phyloP scores from a whole-genome alignment of 371 early-diverging fungal genomes.

The Mortierella sp. region DNA sequence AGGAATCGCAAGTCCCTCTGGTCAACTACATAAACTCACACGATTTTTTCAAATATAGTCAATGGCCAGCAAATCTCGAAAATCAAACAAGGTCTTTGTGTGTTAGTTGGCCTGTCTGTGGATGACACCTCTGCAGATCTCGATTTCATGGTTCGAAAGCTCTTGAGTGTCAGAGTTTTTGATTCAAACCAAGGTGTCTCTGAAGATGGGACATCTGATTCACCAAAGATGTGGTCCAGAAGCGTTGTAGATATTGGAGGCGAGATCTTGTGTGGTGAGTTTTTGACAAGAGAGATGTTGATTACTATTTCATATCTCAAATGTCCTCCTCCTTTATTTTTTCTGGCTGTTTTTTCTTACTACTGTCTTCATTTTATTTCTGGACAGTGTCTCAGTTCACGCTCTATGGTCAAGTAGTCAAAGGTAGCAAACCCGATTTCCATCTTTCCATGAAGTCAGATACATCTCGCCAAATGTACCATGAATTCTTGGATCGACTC shows the following conservation, averaged over 20 bases:
- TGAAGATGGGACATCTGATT: background rate
- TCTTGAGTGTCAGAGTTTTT: conserved; percentile 83
- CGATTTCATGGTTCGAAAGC: conserved; percentile 79
- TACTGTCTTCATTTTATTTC: no score
- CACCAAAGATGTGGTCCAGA: conserved; percentile 76
- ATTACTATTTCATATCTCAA: no score
- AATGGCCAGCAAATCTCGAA: conserved; percentile 74
- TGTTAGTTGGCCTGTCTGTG: conserved; percentile 79
- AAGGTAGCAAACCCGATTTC: conserved; percentile 93
- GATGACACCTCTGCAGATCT: conserved; percentile 82
- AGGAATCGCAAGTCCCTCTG: no score
- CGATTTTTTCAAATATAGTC: conserved; percentile 56
- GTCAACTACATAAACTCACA: no score
- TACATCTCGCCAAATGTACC: conserved; percentile 77
- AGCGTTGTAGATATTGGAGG: conserved; percentile 78
- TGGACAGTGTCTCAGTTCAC: conserved; percentile 87
- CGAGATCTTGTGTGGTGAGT: conserved; percentile 80
- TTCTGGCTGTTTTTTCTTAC: background rate
- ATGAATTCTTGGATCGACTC: conserved; percentile 76
- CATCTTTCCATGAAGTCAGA: conserved; percentile 86
- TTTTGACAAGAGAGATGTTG: no score
- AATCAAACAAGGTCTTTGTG: conserved; percentile 82
- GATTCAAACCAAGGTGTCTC: conserved; percentile 61
- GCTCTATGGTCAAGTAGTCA: conserved; percentile 77
- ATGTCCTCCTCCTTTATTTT: no score